phyloP scores from a whole-genome alignment of 164 flowering plant species.

The Liriodendron chinense region DNA sequence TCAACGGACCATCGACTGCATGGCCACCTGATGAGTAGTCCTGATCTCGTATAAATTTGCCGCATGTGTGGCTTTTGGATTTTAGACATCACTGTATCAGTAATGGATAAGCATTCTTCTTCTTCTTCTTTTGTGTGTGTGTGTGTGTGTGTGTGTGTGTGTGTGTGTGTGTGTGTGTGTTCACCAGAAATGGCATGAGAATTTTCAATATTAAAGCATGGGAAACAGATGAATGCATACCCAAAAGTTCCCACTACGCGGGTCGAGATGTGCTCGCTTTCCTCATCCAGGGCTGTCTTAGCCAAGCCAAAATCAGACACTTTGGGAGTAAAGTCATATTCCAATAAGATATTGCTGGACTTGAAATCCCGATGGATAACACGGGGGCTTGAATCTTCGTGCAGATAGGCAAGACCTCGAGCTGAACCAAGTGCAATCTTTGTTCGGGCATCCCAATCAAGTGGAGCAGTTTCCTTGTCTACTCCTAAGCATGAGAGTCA shows the following conservation, averaged over 20 bases:
- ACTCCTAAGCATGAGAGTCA: slow-evolving; percentile 36
- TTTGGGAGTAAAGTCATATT: slow-evolving; percentile 91
- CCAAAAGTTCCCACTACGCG: slow-evolving; percentile 93
- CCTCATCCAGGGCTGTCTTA: slow-evolving; percentile 72
- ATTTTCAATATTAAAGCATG: neutral
- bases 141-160: too few relatives aligned
- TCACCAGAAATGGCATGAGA: neutral
- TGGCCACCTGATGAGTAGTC: too few relatives aligned
- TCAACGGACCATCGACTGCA: too few relatives aligned
- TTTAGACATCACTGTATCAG: neutral
- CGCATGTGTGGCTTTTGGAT: neutral
- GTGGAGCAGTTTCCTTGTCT: slow-evolving; percentile 58
- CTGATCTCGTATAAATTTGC: too few relatives aligned
- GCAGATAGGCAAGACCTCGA: slow-evolving; percentile 96
- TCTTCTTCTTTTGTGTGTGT: too few relatives aligned
- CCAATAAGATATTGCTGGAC: slow-evolving; percentile 86
- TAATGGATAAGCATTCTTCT: neutral
- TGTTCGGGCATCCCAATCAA: slow-evolving; percentile 94
- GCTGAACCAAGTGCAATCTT: slow-evolving; percentile 99
- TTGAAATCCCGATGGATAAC: slow-evolving; percentile 98
- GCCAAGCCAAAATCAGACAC: slow-evolving; percentile 99
- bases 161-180: too few relatives aligned
- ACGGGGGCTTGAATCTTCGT: slow-evolving; percentile 97
- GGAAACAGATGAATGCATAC: slow-evolving; percentile 26
- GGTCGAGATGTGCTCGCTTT: slow-evolving; percentile 68